Evolutionary conservation across 208 protist species (phyloP), one percentile per base, ranked within the genome.

Genomic region (Leishmania mexicana): DNA sequence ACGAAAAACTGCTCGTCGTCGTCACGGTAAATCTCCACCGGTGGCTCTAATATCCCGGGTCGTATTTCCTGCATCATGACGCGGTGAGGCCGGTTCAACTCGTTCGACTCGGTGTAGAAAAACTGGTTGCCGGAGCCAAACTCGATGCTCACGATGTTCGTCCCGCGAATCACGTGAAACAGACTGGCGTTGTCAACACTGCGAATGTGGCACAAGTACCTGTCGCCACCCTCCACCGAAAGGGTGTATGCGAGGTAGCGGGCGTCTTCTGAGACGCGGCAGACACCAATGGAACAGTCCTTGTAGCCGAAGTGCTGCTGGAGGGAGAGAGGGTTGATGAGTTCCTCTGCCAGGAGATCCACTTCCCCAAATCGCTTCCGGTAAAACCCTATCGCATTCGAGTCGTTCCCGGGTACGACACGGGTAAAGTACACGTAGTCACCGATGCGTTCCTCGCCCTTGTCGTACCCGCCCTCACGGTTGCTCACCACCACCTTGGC

Each of bases 371-470:
- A 90, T 8, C 89, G 89, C 78, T 98, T 98, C 3, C 95, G 92
- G 81, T 98, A 98, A 83, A 98, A 98, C 0, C 93, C 95, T 87
- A 96, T 92, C 0, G 89, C 91, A 49, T 92, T 90, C 35, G 89
- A 60, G 81, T 97, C 93, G 64, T 90, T 81, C 28, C 92, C 92
- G 35, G 93, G 90, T 13, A 98, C 86, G 8, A 90, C 85, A 49
- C 94, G 94, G 2, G 95, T 97, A 78, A 97, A 98, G 85, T 98
- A 98, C 58, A 98, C 88, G 78, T 94, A 97, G 58, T 98, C 93
- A 42, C 93, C 95, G 71, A 98, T 97, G 15, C 95, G 87, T 76
- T 98, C 95, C 83, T 98, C 93, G 58, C 95, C 95, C 75, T 97
- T 98, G 83, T 98, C 95, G 80, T 95, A 98, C 51, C 95, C 95